Evolutionary conservation across 768 basidiomycete species (phyloP).

Genomic region (Exsudoporus frostii): DNA sequence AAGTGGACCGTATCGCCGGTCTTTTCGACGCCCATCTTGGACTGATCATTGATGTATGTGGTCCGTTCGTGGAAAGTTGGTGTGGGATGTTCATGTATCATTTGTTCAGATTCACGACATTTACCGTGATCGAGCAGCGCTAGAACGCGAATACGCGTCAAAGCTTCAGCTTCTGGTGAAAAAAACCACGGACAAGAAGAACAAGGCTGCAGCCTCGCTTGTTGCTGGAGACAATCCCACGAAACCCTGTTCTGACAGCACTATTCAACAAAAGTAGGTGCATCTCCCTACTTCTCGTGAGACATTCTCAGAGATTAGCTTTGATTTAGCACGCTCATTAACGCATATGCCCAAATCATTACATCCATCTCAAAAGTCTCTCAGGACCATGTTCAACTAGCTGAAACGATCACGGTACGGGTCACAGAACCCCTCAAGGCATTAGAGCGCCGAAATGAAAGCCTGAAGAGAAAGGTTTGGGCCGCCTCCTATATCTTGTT

Average conservation of each 20-base stretch:
- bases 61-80: neutral
- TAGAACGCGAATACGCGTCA: constrained; percentile 77
- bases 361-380: constrained; percentile 55
- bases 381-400: constrained; percentile 66
- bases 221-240: constrained; percentile 69
- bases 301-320: constrained; percentile 13
- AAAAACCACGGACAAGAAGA: constrained; percentile 71
- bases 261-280: constrained; percentile 54
- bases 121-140: constrained; percentile 57
- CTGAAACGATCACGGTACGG: constrained; percentile 57
- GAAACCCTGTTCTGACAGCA: constrained; percentile 53
- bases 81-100: neutral
- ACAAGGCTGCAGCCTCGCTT: constrained; percentile 49
- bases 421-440: constrained; percentile 61
- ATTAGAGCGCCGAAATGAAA: constrained; percentile 62
- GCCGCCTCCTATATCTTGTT: too few species aligned
- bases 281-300: neutral
- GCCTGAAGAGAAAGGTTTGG: constrained; percentile 63
- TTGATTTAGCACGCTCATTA: constrained; percentile 59
- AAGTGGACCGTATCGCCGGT: constrained; percentile 59
- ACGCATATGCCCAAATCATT: constrained; percentile 68
- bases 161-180: constrained; percentile 65
- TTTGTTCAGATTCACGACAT: constrained; percentile 63
- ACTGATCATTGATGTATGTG: constrained; percentile 59
- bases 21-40: constrained; percentile 65